These are phyloP conservation scores for Rasamsonia emersonii DNA, from an alignment of 2,329 filamentous ascomycete genomes.

Conservation along the genomic window DNA sequence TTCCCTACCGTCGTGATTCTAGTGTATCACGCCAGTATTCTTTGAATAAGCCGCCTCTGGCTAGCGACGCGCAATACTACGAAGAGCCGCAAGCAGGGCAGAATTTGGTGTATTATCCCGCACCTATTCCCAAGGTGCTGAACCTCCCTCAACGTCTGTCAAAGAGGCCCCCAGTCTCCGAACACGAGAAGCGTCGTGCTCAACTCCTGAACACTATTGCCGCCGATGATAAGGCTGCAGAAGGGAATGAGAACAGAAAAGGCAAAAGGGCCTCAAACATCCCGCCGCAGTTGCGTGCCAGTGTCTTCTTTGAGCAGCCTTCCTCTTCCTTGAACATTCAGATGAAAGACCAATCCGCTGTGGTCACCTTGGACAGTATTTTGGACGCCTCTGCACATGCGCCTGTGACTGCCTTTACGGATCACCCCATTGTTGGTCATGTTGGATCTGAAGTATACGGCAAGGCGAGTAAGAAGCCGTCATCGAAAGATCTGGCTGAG, in stretches of 20 bases:
- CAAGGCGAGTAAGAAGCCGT: constrained; percentile 21
- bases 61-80: constrained; percentile 29
- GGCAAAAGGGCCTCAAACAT: constrained; percentile 44
- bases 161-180: constrained; percentile 55
- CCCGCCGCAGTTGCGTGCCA: constrained; percentile 82
- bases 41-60: constrained; percentile 31
- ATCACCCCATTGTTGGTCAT: constrained; percentile 73
- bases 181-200: constrained; percentile 62
- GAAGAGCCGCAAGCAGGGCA: constrained; percentile 50
- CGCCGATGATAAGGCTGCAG: constrained; percentile 26
- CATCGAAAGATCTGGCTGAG: constrained; percentile 14
- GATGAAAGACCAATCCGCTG: constrained; percentile 68
- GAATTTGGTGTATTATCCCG: constrained; percentile 89
- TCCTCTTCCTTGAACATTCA: constrained; percentile 47
- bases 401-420: constrained; percentile 83
- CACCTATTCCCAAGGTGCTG: constrained; percentile 85
- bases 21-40: constrained; percentile 25
- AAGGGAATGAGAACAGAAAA: constrained; percentile 10
- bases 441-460: constrained; percentile 70
- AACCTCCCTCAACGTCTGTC: constrained; percentile 86
- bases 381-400: constrained; percentile 81
- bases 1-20: constrained; percentile 18
- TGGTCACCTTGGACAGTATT: constrained; percentile 82
- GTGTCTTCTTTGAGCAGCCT: constrained; percentile 74
- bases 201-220: constrained; percentile 61